Conservation (phyloP, 2,329 filamentous ascomycete species). For the Trichoderma aggressivum region DNA sequence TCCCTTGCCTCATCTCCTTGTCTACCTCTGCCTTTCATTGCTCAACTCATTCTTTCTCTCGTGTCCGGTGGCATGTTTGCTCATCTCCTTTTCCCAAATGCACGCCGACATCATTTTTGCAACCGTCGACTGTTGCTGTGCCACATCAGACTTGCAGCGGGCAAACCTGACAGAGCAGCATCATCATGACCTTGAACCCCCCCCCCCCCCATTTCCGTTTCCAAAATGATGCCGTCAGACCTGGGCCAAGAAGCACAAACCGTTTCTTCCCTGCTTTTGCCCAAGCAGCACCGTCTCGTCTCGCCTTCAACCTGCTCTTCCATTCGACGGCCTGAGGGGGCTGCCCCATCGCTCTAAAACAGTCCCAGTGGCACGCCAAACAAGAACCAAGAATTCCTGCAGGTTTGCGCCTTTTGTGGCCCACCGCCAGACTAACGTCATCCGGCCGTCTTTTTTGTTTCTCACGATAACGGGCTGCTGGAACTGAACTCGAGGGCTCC, state of each 20-base stretch:
- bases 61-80: neutral
- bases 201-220: neutral
- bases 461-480: neutral
- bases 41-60: neutral
- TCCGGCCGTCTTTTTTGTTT: neutral
- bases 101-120: neutral
- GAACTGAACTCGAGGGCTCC: neutral
- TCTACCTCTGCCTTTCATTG: neutral
- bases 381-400: slow-evolving; percentile 12
- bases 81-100: neutral
- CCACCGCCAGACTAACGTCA: slow-evolving; percentile 11
- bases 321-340: neutral
- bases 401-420: slow-evolving; percentile 6
- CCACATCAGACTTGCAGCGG: neutral
- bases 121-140: neutral
- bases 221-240: neutral
- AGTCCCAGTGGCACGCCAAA: slow-evolving; percentile 1
- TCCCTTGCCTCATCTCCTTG: neutral
- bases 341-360: neutral
- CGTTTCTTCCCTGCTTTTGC: neutral
- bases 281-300: neutral
- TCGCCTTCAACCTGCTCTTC: neutral
- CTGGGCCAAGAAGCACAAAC: neutral
- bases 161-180: neutral
- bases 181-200: slow-evolving; percentile 11